phyloP scores from a whole-genome alignment of 2,329 filamentous ascomycete species.

The Cercospora sp. region DNA sequence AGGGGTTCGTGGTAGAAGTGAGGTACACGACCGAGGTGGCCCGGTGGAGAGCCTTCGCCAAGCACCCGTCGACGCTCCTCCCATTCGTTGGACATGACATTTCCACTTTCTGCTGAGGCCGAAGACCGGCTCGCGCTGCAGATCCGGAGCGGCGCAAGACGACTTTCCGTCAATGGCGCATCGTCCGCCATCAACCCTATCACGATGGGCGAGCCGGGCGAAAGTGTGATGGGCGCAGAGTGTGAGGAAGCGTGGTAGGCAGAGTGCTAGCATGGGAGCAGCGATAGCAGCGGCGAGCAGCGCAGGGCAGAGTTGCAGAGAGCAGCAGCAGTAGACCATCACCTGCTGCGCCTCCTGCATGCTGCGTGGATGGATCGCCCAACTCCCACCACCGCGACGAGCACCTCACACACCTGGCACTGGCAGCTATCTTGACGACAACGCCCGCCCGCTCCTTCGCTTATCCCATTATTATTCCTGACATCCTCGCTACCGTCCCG shows the following conservation, averaged over 20 bases:
- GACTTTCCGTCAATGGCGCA: neutral
- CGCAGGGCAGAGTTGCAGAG: neutral
- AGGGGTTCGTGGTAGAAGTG: neutral
- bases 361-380: neutral
- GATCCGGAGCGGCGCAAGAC: neutral
- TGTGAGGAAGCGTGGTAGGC: neutral
- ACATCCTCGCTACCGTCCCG: neutral
- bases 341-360: conserved; percentile 10
- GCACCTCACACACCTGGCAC: neutral
- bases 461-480: neutral
- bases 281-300: neutral
- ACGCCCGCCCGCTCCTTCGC: neutral
- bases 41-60: neutral
- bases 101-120: neutral
- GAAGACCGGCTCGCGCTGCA: neutral
- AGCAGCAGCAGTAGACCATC: neutral
- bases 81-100: neutral
- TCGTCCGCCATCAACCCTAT: neutral
- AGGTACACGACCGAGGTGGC: neutral
- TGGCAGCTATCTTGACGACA: neutral
- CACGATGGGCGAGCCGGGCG: neutral
- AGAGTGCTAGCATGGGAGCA: neutral
- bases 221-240: neutral
- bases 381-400: neutral
- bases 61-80: neutral